Base-by-base conservation (phyloP, 1,284 basidiomycete species). In the Puccinia hordei region DNA sequence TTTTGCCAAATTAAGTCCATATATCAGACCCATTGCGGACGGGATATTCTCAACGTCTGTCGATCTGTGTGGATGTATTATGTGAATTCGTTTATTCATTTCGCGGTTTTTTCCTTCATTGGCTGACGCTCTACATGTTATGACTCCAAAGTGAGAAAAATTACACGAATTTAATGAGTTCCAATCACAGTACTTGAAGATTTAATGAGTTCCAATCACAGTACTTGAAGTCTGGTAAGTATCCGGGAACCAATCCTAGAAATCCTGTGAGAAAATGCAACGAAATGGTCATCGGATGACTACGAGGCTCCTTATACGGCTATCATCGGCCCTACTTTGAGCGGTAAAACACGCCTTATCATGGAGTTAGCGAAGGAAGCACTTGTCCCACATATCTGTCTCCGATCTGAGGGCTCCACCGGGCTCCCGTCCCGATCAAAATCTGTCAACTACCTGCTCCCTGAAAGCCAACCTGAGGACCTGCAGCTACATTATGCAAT, bases 311-410 rank as follows among this genome's bases (percentile, higher is more conserved):
- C 30, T 33, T 66, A 44, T 44, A 44, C 38, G 38, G 65, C 38
- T 66, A 44, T 66, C 38, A 66, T 44, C n/a, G 65, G 65, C 44
- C 44, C 65, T 46, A 61, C 57, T 15, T 33, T 61, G 57, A 61
- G 27, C 33, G 57, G 57, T 13, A 61, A 61, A 35, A 61, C 57
- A n/a, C n/a, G n/a, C n/a, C n/a, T n/a, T n/a, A n/a, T n/a, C n/a
- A n/a, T n/a, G n/a, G n/a, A n/a, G n/a, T n/a, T n/a, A n/a, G n/a
- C n/a, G n/a, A n/a, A n/a, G n/a, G n/a, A n/a, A n/a, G n/a, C n/a
- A n/a, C n/a, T n/a, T n/a, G n/a, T n/a, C n/a, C n/a, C n/a, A n/a
- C n/a, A n/a, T n/a, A n/a, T n/a, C n/a, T n/a, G n/a, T n/a, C n/a
- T n/a, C n/a, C n/a, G n/a, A n/a, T n/a, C n/a, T n/a, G n/a, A n/a